Base-by-base conservation (phyloP, 2,329 filamentous ascomycete species). In the Calonectria montana region DNA sequence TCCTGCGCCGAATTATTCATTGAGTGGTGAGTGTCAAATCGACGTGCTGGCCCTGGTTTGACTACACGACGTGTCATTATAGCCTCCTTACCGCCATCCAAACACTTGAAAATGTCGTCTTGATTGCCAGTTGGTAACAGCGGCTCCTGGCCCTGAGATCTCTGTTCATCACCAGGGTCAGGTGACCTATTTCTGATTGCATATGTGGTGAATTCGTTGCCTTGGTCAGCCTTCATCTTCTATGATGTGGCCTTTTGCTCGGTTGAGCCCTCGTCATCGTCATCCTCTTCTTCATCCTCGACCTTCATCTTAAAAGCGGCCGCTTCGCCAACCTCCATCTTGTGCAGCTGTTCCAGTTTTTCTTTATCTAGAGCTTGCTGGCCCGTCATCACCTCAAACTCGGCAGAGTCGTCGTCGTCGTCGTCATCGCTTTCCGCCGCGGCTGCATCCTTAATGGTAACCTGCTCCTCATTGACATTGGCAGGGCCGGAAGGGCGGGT, bases 321-420 rank as follows among this genome's bases (percentile, higher is more conserved):
- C 15, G 89, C 89, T 78, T 91, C 89, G 69, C 87, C 88, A 2
- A 89, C 86, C 75, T 91, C 89, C 89, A 91, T 91, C 76, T 87
- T 85, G 77, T 91, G 89, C 18, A 91, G 83, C 65, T 86, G 88
- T 69, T 89, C 85, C 63, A 82, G 65, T 80, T 90, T 88, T 29
- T 79, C 83, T 70, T 86, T 84, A 70, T 84, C 82, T 13, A 88
- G 77, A 3, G 85, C 81, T 71, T 87, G 76, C 57, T 86, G 82
- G 23, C 85, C 86, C 2, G 85, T 82, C 29, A 83, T 77, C 7
- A 87, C 86, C 25, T 88, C 86, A 35, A 87, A 88, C 50, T 87
- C 85, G 3, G 80, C 85, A 25, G 83, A 84, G 3, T 84, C 82
- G 1, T 85, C 82, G 1, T 84, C 78, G 1, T 85, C 83, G 2